These are phyloP conservation scores for Silene uniflora DNA, from an alignment of 148 eudicot species.

Conservation along the genomic window DNA sequence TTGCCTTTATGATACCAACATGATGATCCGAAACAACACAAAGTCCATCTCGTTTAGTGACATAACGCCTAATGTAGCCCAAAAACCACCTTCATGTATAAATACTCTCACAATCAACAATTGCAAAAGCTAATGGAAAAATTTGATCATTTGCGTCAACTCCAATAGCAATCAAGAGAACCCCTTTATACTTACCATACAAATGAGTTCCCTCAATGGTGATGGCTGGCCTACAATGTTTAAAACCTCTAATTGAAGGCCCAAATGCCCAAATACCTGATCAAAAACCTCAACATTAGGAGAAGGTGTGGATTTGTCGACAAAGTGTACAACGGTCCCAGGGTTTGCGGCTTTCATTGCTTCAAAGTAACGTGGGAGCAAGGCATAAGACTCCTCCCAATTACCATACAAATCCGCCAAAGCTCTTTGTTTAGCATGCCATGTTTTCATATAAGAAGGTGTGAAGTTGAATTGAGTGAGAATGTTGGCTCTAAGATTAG, in stretches of 20 bases:
- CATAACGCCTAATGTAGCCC: too few species aligned
- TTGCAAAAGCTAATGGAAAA: too few species aligned
- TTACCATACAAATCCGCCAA: not conserved
- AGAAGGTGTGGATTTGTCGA: not conserved
- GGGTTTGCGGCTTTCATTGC: not conserved
- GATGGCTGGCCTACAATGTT: not conserved
- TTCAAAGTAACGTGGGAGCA: not conserved
- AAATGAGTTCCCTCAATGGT: not conserved
- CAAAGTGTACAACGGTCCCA: not conserved
- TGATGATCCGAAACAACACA: too few species aligned
- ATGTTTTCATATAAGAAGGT: too few species aligned
- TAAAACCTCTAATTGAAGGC: not conserved
- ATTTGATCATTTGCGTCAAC: conserved; percentile 6
- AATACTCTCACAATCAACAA: too few species aligned
- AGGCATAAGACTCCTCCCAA: not conserved
- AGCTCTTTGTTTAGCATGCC: not conserved
- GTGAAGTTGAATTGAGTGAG: not conserved
- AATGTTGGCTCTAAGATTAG: not conserved
- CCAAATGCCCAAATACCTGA: not conserved
- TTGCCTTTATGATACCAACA: conserved; percentile 2
- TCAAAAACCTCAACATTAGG: not conserved
- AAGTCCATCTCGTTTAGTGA: too few species aligned
- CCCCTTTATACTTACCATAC: not conserved
- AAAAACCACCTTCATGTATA: too few species aligned
- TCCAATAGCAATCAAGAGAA: not conserved